Base-by-base conservation (phyloP, 331 rosid species). In the Erythrophleum ivorense region DNA sequence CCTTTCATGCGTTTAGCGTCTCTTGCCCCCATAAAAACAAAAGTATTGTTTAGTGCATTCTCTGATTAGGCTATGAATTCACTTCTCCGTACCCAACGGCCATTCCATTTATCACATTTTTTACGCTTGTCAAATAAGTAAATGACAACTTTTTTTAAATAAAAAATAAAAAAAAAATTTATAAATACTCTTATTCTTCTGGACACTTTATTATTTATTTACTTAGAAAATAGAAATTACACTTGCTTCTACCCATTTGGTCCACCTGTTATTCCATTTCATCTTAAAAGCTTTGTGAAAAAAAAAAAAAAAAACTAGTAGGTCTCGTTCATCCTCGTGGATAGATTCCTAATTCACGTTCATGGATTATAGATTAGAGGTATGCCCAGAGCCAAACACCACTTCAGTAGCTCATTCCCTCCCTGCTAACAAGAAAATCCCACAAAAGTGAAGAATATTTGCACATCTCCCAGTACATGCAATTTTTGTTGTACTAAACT, bases 371-470 rank as follows among this genome's bases (percentile, higher is more conserved):
- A 38, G n/a, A 36, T 36, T 7, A 7, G 13, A 43, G 48, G 16
- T 34, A 76, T 58, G 55, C 58, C 57, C 50, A 5, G 15, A 65
- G 9, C 79, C 66, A 64, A 71, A 76, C 66, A 64, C 71, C 62
- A 85, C 36, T 34, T 81, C 75, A 19, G 34, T 1, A 63, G 75
- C 2, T 78, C 78, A 85, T 85, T 82, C 88, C 59, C 81, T 50
- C 68, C 77, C 81, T 34, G 71, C 75, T 57, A 77, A 71, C 82
- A 57, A 70, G 46, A 53, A 68, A 84, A 0, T 45, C 80, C 78
- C 85, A 58, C 83, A 21, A 81, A 81, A 83, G 86, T 58, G 6
- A 86, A 73, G 83, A 79, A 84, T 81, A 69, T 81, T 72, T 76
- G 75, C 70, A n/a, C 76, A 15, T 10, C 64, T 58, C 11, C 52